Conservation (phyloP, 306 rosid species). For the Cicer judaicum region DNA sequence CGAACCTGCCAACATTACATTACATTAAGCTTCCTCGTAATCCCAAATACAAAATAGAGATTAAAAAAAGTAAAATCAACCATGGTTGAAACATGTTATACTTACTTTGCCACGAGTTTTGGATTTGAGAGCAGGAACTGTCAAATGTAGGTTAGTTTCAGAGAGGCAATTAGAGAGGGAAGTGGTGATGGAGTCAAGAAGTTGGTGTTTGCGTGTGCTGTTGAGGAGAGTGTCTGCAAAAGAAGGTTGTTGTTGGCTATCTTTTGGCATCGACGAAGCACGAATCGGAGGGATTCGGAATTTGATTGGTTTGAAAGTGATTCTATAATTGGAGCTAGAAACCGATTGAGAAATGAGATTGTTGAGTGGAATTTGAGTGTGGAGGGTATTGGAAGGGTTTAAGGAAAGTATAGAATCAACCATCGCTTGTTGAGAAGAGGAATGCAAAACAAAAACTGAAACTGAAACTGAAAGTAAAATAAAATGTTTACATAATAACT, state of each 20-base stretch:
- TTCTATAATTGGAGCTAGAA: background rate
- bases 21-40: background rate
- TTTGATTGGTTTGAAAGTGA: slow-evolving; percentile 42
- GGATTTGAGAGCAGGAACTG: slow-evolving; percentile 80
- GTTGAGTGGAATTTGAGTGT: slow-evolving; percentile 31
- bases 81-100: background rate
- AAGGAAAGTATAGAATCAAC: slow-evolving; percentile 47
- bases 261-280: slow-evolving; percentile 51
- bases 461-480: too few relatives aligned
- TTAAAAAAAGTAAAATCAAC: background rate
- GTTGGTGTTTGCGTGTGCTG: slow-evolving; percentile 56
- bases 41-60: background rate
- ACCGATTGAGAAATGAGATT: slow-evolving; percentile 20
- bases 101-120: slow-evolving; percentile 90
- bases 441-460: too few relatives aligned
- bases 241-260: slow-evolving; percentile 43
- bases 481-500: too few relatives aligned
- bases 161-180: slow-evolving; percentile 68
- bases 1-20: slow-evolving; percentile 64
- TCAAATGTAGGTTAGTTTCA: slow-evolving; percentile 77
- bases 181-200: slow-evolving; percentile 50
- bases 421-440: slow-evolving; percentile 36
- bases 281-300: slow-evolving; percentile 40
- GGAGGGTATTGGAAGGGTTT: slow-evolving; percentile 72
- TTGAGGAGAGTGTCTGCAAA: slow-evolving; percentile 55